These are phyloP conservation scores for Colletotrichum falcatum DNA, from an alignment of 2,329 filamentous ascomycete genomes.

Conservation along the genomic window DNA sequence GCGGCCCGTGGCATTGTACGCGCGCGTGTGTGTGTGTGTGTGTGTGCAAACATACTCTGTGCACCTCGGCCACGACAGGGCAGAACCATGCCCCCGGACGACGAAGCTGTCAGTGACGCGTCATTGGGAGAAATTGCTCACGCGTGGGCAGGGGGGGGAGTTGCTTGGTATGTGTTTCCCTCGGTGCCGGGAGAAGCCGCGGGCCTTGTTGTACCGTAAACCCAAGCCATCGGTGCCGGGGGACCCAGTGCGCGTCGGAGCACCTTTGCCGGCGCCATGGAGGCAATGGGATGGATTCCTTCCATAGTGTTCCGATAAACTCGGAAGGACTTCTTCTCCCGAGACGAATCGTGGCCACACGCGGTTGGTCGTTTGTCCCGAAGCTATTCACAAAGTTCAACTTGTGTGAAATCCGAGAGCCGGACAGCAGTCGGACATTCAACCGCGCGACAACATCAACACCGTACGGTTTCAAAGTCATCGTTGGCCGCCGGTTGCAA, in stretches of 20 bases:
- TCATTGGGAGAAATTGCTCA: slow-evolving; percentile 11
- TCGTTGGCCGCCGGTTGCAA: too few relatives aligned
- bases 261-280: not conserved
- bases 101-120: slow-evolving; percentile 23
- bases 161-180: not conserved
- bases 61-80: not conserved
- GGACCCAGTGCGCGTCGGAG: not conserved
- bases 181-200: not conserved
- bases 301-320: not conserved
- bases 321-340: not conserved
- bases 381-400: not conserved
- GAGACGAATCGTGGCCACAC: not conserved
- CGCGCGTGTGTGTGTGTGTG: not conserved
- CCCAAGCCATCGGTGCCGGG: not conserved
- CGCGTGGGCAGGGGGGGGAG: slow-evolving; percentile 1
- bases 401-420: not conserved
- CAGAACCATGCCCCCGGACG: slow-evolving; percentile 5
- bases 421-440: not conserved
- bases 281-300: not conserved
- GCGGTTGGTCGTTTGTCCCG: slow-evolving; percentile 16
- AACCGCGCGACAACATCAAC: too few relatives aligned
- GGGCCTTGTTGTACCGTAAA: not conserved
- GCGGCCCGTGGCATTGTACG: not conserved
- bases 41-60: not conserved
- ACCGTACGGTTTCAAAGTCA: too few relatives aligned